Evolutionary conservation across 1,284 basidiomycete species (phyloP).

Genomic region (Vanrija sp.): DNA sequence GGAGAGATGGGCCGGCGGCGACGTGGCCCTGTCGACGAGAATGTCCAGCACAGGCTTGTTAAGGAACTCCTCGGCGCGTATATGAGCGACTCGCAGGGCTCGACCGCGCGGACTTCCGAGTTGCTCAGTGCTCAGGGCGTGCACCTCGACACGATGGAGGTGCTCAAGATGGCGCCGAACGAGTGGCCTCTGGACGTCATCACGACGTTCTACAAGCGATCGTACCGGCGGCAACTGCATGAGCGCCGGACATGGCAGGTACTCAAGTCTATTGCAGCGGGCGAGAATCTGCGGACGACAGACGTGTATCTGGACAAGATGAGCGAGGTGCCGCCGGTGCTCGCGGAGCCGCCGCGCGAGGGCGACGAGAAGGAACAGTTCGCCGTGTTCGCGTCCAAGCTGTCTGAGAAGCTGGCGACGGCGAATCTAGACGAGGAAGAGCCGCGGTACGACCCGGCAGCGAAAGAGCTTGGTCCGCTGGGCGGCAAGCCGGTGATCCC

Average conservation of each 20-base stretch:
- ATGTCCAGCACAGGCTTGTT: conserved; percentile 59
- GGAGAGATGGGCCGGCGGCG: conserved; percentile 46
- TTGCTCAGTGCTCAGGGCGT: conserved; percentile 74
- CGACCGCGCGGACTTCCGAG: conserved; percentile 62
- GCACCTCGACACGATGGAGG: conserved; percentile 71
- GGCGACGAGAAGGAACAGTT: not conserved
- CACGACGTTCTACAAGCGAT: conserved; percentile 71
- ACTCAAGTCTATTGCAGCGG: conserved; percentile 44
- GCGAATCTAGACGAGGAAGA: not conserved
- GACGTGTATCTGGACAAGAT: conserved; percentile 13
- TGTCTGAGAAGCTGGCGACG: conserved; percentile 6
- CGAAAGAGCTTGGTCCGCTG: conserved; percentile 3
- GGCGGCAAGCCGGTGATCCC: not conserved
- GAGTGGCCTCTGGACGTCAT: conserved; percentile 69
- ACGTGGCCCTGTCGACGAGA: conserved; percentile 54
- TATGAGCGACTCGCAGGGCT: conserved; percentile 66
- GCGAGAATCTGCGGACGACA: conserved; percentile 35
- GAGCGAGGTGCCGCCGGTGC: conserved; percentile 21
- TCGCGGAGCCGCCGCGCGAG: conserved; percentile 6
- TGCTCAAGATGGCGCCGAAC: conserved; percentile 66
- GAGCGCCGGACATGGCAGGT: conserved; percentile 43
- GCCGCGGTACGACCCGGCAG: not conserved
- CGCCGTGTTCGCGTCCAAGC: conserved; percentile 1
- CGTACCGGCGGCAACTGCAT: conserved; percentile 72
- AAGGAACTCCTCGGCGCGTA: conserved; percentile 73